A percentile compares a stretch with the other conserved stretches of the same genome.
Conservation (phyloP, 495 filamentous ascomycete species). For the Penicillium maclennaniae region DNA sequence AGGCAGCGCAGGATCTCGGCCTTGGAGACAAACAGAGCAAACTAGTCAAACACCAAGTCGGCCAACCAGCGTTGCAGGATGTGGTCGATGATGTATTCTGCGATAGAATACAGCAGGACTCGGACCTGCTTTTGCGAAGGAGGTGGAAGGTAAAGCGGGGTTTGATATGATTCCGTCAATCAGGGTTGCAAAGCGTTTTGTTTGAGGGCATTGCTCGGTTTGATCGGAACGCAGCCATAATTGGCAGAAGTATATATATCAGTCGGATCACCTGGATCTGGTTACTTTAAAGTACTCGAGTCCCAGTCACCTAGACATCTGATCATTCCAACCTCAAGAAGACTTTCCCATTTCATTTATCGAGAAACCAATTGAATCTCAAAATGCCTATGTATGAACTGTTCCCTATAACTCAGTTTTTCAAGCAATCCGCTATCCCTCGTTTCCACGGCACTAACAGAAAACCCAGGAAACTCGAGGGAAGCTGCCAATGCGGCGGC, state of each 20-base stretch:
- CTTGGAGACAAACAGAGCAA: conserved; percentile 36
- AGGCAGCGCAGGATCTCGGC: not conserved
- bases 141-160: not conserved
- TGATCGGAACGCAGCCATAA: not conserved
- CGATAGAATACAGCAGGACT: conserved; percentile 3
- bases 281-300: too few species aligned
- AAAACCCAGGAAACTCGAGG: conserved; percentile 43
- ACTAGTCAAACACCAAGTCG: conserved; percentile 28
- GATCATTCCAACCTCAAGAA: not conserved
- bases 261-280: not conserved
- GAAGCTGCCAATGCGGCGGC: conserved; percentile 52
- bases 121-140: not conserved
- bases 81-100: conserved; percentile 21
- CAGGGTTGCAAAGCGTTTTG: not conserved
- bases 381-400: conserved; percentile 29
- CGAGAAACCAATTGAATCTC: too few species aligned
- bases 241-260: conserved; percentile 9
- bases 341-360: too few species aligned
- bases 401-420: not conserved
- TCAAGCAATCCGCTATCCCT: not conserved
- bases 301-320: not conserved
- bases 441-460: not conserved
- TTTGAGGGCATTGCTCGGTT: conserved; percentile 1
- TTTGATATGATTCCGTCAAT: not conserved
- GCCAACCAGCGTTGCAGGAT: conserved; percentile 18